Percentiles rank a stretch among this genome's conserved stretches.
phyloP scores from a whole-genome alignment of 441 rosid genomes.

The Populus hybrid region DNA sequence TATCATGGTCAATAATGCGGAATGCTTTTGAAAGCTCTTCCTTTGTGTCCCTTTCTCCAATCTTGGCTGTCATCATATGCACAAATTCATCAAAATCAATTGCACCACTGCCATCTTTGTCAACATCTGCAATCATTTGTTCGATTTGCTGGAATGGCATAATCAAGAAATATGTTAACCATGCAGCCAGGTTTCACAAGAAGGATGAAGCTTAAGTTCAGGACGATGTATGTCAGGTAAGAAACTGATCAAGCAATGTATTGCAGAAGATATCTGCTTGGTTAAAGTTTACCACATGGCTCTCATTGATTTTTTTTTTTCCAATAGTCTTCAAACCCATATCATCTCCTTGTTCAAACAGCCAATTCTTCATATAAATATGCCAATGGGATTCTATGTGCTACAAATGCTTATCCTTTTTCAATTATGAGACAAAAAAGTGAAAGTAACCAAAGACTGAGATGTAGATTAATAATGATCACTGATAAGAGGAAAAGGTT shows the following conservation, averaged over 20 bases:
- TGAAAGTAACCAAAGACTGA: background rate
- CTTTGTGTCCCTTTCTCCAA: constrained; percentile 89
- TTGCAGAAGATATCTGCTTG: background rate
- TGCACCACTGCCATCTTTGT: constrained; percentile 96
- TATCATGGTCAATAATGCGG: constrained; percentile 80
- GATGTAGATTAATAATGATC: background rate
- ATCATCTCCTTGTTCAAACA: background rate
- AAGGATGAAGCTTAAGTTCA: background rate
- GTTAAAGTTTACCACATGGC: background rate
- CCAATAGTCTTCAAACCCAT: background rate
- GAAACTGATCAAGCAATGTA: background rate
- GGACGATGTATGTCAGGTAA: background rate
- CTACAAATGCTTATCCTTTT: background rate
- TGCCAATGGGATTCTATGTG: background rate
- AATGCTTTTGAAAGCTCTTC: constrained; percentile 92
- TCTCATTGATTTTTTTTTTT: no score
- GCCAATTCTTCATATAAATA: background rate
- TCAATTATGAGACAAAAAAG: no score
- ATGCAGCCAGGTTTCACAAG: background rate
- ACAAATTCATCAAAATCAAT: constrained; percentile 94
- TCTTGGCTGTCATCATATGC: constrained; percentile 95
- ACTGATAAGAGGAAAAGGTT: background rate
- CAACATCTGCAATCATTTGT: constrained; percentile 99
- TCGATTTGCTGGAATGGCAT: constrained; percentile 60
- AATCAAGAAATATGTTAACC: constrained; percentile 6